Evolutionary conservation across 345 rosid species (phyloP), one percentile per base, ranked within the genome.

Genomic region (Firmiana major): DNA sequence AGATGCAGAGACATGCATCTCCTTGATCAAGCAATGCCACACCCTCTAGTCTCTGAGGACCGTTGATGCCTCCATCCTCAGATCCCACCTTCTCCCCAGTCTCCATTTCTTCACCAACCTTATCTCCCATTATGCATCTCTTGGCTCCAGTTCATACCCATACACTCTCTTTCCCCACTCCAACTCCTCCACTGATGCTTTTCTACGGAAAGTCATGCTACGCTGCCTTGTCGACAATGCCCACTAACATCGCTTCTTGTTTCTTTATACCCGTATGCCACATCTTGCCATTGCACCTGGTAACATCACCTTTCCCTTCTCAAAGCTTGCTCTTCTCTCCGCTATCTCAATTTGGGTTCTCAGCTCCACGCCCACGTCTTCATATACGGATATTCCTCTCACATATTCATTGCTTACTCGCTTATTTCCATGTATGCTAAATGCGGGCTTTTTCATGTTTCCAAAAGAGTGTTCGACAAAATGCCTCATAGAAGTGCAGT

Each of bases 401-500:
- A 80, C 73, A 63, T 79, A 13, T 79, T 83, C 54, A 70, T 81
- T 77, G 71, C 83, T 22, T 86, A 83, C 76, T 85, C 91, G 24
- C 81, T 88, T 3, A 78, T 86, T 22, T 28, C 84, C 1, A 83
- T 86, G 89, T 86, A 86, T 22, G 88, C 79, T 1, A 85, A 81
- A 67, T 85, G 86, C 0, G 78, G 74, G 49, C 70, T 42, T 2
- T 69, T 67, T 34, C 55, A 75, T 0, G 19, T 77, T 57, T 80
- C 81, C 2, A 58, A 78, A 26, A 75, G 13, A 45, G 64, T 88
- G 26, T 87, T 93, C 77, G 62, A 81, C 54, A 74, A 78, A 57
- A 91, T 93, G 96, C 74, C 62, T 64, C 75, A 75, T 45, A 81
- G 79, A 58, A 93, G 90, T 79, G 92, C 84, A 19, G 90, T 91